Conservation (phyloP, 306 rosid genomes). For the Glycine latifolia region DNA sequence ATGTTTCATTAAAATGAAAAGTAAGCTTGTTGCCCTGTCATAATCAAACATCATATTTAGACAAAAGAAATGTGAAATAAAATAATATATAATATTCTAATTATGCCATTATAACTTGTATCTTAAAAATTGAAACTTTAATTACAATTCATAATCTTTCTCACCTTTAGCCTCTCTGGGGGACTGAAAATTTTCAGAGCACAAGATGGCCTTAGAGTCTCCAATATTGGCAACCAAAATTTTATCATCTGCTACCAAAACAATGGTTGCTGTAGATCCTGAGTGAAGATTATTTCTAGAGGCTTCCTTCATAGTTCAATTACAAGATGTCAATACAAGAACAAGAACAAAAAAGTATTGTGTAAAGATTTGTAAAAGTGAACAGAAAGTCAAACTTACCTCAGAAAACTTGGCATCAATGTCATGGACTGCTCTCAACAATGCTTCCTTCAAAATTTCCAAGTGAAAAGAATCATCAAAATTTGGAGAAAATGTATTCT, state of each 20-base stretch:
- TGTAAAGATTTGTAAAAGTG: slow-evolving; percentile 34
- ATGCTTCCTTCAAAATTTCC: slow-evolving; percentile 91
- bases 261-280: slow-evolving; percentile 86
- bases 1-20: slow-evolving; percentile 43
- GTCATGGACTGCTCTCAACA: slow-evolving; percentile 88
- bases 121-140: slow-evolving; percentile 13
- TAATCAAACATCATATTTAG: not conserved
- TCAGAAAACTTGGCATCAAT: slow-evolving; percentile 85
- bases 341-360: slow-evolving; percentile 4
- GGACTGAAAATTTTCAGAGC: slow-evolving; percentile 81
- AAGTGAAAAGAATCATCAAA: slow-evolving; percentile 80
- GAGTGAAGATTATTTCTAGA: slow-evolving; percentile 65
- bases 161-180: slow-evolving; percentile 91
- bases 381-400: slow-evolving; percentile 57
- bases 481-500: slow-evolving; percentile 62
- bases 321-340: slow-evolving; percentile 53
- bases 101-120: slow-evolving; percentile 17
- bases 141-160: slow-evolving; percentile 42
- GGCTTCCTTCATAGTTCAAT: slow-evolving; percentile 83
- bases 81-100: slow-evolving; percentile 30
- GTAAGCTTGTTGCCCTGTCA: slow-evolving; percentile 2
- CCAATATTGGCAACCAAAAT: slow-evolving; percentile 95
- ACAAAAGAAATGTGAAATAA: not conserved
- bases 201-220: slow-evolving; percentile 92
- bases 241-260: slow-evolving; percentile 82